Base-by-base conservation (phyloP, 306 rosid genomes). In the Purshia tridentata region DNA sequence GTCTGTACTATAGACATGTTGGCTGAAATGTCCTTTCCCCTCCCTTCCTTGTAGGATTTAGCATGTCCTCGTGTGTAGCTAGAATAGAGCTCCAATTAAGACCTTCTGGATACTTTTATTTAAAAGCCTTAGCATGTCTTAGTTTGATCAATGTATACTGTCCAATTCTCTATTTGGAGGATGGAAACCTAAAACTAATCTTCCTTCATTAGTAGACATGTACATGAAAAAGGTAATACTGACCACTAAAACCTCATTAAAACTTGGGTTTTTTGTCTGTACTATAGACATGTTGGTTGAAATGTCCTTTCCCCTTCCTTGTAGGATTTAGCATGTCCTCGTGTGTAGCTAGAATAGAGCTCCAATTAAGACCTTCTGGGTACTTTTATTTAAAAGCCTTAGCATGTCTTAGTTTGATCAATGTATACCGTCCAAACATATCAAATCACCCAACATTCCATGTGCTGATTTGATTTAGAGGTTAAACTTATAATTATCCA, bases 111-210 rank as follows among this genome's bases (percentile, higher is more conserved):
- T n/a, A n/a, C n/a, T n/a, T n/a, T n/a, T n/a, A n/a, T n/a, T n/a
- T n/a, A n/a, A n/a, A n/a, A n/a, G n/a, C n/a, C n/a, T n/a, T n/a
- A n/a, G n/a, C n/a, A n/a, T n/a, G n/a, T n/a, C n/a, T n/a, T n/a
- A n/a, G n/a, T n/a, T n/a, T n/a, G n/a, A n/a, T n/a, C n/a, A n/a
- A n/a, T n/a, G n/a, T n/a, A n/a, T n/a, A n/a, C n/a, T n/a, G n/a
- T n/a, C n/a, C n/a, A n/a, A n/a, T n/a, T n/a, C n/a, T n/a, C n/a
- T n/a, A 55, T 89, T 86, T 83, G 98, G 98, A 70, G 98, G 98
- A 77, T 94, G 97, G 98, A 94, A 80, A 83, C 98, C 98, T 45
- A 94, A 94, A 86, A 85, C 98, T 59, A 91, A 91, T 80, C 87
- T 94, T 12, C 98, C 98, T 75, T 88, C 90, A 40, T 77, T 94